phyloP scores from a whole-genome alignment of 805 yeast species.

The Zygosaccharomyces pseudorouxii region DNA sequence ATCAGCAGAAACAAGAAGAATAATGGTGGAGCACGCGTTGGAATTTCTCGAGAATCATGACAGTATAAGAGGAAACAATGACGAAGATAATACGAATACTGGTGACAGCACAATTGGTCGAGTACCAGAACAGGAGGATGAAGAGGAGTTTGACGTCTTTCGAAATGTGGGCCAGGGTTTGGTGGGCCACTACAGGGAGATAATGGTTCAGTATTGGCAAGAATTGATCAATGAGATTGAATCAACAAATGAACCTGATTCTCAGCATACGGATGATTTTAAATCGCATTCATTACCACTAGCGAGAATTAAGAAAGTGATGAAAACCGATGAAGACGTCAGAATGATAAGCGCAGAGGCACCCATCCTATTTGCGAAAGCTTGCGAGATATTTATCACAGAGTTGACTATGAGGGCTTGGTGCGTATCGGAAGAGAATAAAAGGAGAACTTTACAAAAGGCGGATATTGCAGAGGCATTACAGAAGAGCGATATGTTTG shows the following conservation, averaged over 20 bases:
- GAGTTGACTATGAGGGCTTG: constrained; percentile 98
- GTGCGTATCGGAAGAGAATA: constrained; percentile 97
- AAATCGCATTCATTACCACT: constrained; percentile 91
- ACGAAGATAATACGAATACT: constrained; percentile 8
- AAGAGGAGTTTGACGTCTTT: constrained; percentile 53
- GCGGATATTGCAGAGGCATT: constrained; percentile 94
- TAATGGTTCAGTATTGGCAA: constrained; percentile 97
- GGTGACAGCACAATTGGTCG: constrained; percentile 2
- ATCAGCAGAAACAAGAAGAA: not conserved
- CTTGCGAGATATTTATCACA: constrained; percentile 95
- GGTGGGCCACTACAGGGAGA: constrained; percentile 71
- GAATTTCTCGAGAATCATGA: constrained; percentile 3
- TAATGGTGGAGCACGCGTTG: constrained; percentile 8
- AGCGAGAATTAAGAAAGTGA: constrained; percentile 93
- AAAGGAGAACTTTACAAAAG: constrained; percentile 89
- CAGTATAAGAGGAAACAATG: not conserved
- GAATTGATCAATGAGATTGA: constrained; percentile 80
- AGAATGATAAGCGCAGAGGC: constrained; percentile 98
- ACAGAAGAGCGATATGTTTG: constrained; percentile 95
- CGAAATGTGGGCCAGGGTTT: constrained; percentile 92
- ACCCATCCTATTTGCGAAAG: constrained; percentile 94
- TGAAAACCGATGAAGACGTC: constrained; percentile 97
- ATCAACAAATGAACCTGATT: constrained; percentile 50
- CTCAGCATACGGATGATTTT: constrained; percentile 71
- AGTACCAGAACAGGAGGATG: constrained; percentile 17